Evolutionary conservation across 345 rosid species (phyloP).

Genomic region (Eutrema heterophyllum): DNA sequence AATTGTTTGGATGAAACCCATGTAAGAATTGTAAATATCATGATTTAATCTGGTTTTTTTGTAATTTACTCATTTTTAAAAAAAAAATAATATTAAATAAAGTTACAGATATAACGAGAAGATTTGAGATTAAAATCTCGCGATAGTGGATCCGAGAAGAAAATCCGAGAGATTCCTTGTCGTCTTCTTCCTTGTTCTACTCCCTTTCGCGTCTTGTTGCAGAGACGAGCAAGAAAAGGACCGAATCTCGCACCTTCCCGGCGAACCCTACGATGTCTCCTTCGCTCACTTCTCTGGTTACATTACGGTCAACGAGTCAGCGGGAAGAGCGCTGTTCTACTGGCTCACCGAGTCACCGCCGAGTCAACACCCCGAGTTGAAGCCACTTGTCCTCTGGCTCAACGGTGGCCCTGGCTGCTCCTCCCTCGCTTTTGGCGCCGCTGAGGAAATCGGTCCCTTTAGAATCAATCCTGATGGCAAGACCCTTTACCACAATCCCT

Average conservation of each 20-base stretch:
- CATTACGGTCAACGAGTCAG: constrained; percentile 68
- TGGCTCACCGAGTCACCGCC: constrained; percentile 80
- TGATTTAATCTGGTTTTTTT: no score
- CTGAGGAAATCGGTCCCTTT: constrained; percentile 91
- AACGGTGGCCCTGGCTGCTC: constrained; percentile 97
- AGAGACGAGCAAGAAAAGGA: constrained; percentile 50
- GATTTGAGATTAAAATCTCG: no score
- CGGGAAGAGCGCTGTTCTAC: constrained; percentile 90
- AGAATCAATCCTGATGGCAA: constrained; percentile 66
- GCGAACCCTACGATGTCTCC: constrained; percentile 60
- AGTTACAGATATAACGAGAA: no score
- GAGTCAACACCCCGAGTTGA: constrained; percentile 37
- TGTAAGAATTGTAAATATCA: no score
- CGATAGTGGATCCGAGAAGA: no score
- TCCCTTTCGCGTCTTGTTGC: constrained; percentile 25
- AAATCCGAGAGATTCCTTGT: not conserved
- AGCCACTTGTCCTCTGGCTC: constrained; percentile 79
- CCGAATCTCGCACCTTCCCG: constrained; percentile 61
- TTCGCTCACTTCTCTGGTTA: constrained; percentile 87
- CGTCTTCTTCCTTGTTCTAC: constrained; percentile 23
- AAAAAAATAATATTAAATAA: no score
- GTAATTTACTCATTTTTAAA: no score
- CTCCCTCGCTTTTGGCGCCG: constrained; percentile 75
- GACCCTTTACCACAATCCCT: constrained; percentile 68
- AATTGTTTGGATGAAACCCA: no score